phyloP scores from a whole-genome alignment of 331 rosid genomes.

The Quercus lobata region DNA sequence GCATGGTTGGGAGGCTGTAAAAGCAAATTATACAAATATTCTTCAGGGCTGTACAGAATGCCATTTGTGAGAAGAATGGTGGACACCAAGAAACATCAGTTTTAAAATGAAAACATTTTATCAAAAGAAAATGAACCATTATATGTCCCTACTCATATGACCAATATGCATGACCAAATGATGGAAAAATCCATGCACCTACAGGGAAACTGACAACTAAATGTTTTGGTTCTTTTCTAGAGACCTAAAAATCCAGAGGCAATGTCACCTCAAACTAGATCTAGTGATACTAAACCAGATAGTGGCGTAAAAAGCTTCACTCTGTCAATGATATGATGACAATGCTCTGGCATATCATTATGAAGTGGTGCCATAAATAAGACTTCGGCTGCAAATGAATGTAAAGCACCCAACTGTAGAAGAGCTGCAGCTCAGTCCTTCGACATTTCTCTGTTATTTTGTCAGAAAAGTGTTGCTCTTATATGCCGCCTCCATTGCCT shows the following conservation, averaged over 20 bases:
- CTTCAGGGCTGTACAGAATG: conserved; percentile 26
- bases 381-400: neutral
- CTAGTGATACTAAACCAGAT: conserved; percentile 18
- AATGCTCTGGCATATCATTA: conserved; percentile 20
- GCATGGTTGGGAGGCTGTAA: neutral
- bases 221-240: neutral
- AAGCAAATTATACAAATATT: too few relatives aligned
- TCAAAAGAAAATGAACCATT: conserved; percentile 5
- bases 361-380: conserved; percentile 5
- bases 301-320: conserved; percentile 15
- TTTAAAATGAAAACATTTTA: conserved; percentile 22
- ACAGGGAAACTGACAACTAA: neutral
- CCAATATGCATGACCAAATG: conserved; percentile 23
- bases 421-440: conserved; percentile 25
- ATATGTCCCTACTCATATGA: conserved; percentile 25
- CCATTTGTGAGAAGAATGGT: conserved; percentile 6
- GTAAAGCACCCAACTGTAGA: neutral
- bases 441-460: neutral
- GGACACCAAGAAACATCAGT: conserved; percentile 11
- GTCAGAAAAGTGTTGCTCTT: conserved; percentile 21
- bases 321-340: conserved; percentile 30
- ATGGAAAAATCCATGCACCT: conserved; percentile 23
- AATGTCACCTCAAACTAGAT: conserved; percentile 18
- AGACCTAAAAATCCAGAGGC: conserved; percentile 9
- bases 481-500: conserved; percentile 66